Evolutionary conservation across 2,329 filamentous ascomycete genomes (phyloP), one percentile per base, ranked within the genome.

Genomic region (Sarocladium kiliense): DNA sequence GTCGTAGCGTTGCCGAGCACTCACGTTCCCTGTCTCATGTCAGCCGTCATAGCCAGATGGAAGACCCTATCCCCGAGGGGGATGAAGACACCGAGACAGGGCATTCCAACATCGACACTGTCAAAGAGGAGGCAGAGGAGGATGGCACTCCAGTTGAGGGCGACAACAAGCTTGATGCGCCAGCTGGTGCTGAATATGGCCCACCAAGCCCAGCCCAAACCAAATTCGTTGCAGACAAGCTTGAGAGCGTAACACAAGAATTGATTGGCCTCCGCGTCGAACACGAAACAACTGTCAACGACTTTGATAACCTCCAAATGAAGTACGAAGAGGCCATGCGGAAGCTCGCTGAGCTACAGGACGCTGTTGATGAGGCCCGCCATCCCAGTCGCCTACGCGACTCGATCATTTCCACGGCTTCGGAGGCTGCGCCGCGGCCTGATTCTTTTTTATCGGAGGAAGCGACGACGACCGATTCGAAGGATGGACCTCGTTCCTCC

Each of bases 291-390:
- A 93, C 91, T 0, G 68, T 96, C 18, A 85, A 80, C 59, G 91
- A 97, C 57, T 93, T 87, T 63, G 89, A 95, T 60, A 73, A 85
- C 45, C 85, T 99, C 25, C 86, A 91, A 56, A 79, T 85, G 62
- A 97, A 96, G 70, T 99, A 99, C 63, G 90, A 96, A 65, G 87
- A 96, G 64, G 89, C 92, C 4, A 76, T 99, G 58, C 87, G 87
- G 49, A 85, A 88, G 10, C 71, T 99, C 41, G 86, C 89, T 5
- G 88, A 94, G 67, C 78, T 97, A 49, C 91, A 96, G 68, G 93
- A 97, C 66, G 81, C 83, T 26, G 78, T 91, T 34, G 89, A 96
- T 63, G 91, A 96, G 73, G 80, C 86, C 27, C 84, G 86, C 32
- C 88, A 91, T 65, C 77, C 81, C 54, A 70, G 68, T 61, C 74